Conservation (phyloP, 116 monocot species). For the Cymodocea nodosa region DNA sequence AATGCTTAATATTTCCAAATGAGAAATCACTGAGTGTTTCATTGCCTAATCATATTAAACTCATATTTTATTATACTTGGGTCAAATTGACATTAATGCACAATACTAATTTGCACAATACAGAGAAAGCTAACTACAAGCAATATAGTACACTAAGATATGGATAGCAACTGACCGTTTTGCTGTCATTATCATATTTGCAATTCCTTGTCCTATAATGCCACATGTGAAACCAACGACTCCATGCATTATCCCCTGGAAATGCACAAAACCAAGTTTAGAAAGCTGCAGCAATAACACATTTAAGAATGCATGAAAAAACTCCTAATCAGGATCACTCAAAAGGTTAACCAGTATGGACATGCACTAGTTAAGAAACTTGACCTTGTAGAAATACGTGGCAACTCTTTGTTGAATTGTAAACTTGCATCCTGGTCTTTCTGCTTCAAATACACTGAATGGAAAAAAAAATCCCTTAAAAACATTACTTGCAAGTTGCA, state of each 20-base stretch:
- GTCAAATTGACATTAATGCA: too few relatives aligned
- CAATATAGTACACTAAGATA: too few relatives aligned
- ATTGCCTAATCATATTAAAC: too few relatives aligned
- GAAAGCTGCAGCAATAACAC: neutral
- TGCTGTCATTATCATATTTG: constrained; percentile 88
- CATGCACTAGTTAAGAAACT: too few relatives aligned
- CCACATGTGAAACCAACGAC: constrained; percentile 83
- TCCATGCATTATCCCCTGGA: constrained; percentile 78
- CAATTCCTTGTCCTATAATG: constrained; percentile 88
- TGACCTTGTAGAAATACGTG: constrained; percentile 84
- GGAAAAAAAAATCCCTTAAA: neutral
- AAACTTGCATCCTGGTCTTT: constrained; percentile 82
- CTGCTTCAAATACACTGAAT: constrained; percentile 90
- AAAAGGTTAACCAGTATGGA: too few relatives aligned
- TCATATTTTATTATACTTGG: too few relatives aligned
- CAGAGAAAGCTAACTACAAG: too few relatives aligned
- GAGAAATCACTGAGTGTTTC: too few relatives aligned
- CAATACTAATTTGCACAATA: too few relatives aligned
- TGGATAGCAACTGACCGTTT: constrained; percentile 39
- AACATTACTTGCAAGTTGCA: neutral
- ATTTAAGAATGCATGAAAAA: too few relatives aligned
- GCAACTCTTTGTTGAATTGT: constrained; percentile 68
- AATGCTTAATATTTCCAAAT: too few relatives aligned
- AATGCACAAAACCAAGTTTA: constrained; percentile 3
- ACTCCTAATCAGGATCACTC: too few relatives aligned